phyloP scores from a whole-genome alignment of 2,329 filamentous ascomycete genomes.

The Tolypocladium amazonense region DNA sequence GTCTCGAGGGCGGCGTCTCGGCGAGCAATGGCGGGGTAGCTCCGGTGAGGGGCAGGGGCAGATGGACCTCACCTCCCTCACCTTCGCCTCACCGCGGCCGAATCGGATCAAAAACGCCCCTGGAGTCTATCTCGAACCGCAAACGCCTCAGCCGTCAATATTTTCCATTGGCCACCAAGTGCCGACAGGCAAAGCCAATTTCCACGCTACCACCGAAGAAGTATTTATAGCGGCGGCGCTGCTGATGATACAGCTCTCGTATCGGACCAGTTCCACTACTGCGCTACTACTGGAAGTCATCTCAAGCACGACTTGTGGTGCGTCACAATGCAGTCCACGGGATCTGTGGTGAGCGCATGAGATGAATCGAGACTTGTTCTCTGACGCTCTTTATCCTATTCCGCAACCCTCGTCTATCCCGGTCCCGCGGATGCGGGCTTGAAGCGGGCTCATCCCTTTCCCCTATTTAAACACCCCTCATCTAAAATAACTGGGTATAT shows the following conservation, averaged over 20 bases:
- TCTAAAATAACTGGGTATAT: background rate
- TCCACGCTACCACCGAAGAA: no score
- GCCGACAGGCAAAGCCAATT: background rate
- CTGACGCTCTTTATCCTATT: background rate
- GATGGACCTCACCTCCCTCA: background rate
- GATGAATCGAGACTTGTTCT: background rate
- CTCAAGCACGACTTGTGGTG: background rate
- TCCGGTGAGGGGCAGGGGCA: background rate
- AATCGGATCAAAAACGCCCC: background rate
- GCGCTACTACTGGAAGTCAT: background rate
- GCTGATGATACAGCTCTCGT: background rate
- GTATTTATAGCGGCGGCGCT: background rate
- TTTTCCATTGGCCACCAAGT: background rate
- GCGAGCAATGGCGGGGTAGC: slow-evolving; percentile 7
- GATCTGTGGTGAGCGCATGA: background rate
- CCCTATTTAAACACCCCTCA: background rate
- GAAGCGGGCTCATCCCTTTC: background rate
- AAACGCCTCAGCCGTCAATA: background rate
- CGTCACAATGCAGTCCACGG: background rate
- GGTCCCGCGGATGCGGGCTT: background rate
- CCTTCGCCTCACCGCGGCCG: background rate
- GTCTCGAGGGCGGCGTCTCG: no score
- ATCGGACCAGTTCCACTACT: background rate
- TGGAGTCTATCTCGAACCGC: background rate
- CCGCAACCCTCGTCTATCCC: background rate